Conservation (phyloP, 2,329 filamentous ascomycete species). For the Thyridium curvatum region DNA sequence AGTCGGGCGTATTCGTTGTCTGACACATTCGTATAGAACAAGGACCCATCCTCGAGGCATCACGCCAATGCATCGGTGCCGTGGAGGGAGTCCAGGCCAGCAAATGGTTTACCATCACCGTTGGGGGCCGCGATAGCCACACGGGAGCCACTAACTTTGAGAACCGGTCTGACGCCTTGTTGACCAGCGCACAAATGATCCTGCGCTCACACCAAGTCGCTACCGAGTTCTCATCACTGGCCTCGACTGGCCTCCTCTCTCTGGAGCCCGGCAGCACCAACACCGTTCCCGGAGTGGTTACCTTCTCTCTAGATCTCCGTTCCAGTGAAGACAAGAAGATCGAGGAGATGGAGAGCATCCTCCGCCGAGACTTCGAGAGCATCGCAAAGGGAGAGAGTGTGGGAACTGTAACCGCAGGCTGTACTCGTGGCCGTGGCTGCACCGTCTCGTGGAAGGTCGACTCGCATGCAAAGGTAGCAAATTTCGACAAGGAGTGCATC, state of each 20-base stretch:
- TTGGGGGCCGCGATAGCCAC: conserved; percentile 63
- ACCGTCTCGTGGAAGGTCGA: no score
- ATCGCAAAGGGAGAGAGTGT: no score
- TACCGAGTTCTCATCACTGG: conserved; percentile 51
- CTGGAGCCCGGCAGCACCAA: conserved; percentile 54
- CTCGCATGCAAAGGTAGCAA: no score
- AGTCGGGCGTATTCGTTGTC: no score
- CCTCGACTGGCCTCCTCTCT: conserved; percentile 61
- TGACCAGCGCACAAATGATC: conserved; percentile 55
- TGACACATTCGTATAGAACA: conserved; percentile 46
- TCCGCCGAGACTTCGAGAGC: conserved; percentile 48
- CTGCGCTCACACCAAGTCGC: conserved; percentile 59
- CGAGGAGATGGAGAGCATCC: conserved; percentile 46
- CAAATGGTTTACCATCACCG: conserved; percentile 63
- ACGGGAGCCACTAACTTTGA: conserved; percentile 63
- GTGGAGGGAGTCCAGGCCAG: conserved; percentile 71
- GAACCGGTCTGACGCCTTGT: conserved; percentile 21
- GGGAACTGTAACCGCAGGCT: no score
- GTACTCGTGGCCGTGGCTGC: no score
- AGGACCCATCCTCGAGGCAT: conserved; percentile 65
- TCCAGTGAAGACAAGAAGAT: conserved; percentile 50
- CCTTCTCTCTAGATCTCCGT: conserved; percentile 64
- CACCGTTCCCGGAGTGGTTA: conserved; percentile 63
- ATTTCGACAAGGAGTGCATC: no score
- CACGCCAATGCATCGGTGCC: conserved; percentile 58